These are phyloP conservation scores for Penicillium sp. DNA, from an alignment of 2,329 filamentous ascomycete genomes.

Conservation along the genomic window DNA sequence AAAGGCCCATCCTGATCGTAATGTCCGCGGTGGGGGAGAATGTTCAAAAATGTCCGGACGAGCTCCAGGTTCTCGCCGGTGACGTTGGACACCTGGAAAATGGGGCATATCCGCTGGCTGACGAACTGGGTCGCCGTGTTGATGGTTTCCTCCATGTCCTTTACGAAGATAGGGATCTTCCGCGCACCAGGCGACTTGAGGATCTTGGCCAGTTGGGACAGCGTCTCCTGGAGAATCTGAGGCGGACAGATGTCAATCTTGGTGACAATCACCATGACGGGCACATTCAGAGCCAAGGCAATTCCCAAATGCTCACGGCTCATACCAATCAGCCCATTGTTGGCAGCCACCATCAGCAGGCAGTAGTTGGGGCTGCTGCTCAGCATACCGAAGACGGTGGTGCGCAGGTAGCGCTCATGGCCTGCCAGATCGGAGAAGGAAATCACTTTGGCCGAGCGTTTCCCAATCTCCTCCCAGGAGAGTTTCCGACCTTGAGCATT, in stretches of 20 bases:
- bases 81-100: conserved; percentile 98
- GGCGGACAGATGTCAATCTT: conserved; percentile 98
- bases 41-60: conserved; percentile 90
- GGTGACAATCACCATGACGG: conserved; percentile 95
- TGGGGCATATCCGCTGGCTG: conserved; percentile 88
- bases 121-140: conserved; percentile 96
- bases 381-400: conserved; percentile 91
- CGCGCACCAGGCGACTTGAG: conserved; percentile 88
- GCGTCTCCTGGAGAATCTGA: conserved; percentile 89
- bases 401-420: conserved; percentile 91
- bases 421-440: conserved; percentile 94
- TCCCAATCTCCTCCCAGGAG: conserved; percentile 97
- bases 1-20: conserved; percentile 87
- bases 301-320: conserved; percentile 97
- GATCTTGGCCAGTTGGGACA: conserved; percentile 87
- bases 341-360: conserved; percentile 95
- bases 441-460: conserved; percentile 91
- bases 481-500: conserved; percentile 82
- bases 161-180: conserved; percentile 96
- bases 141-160: conserved; percentile 84
- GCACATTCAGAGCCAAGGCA: conserved; percentile 88
- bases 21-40: conserved; percentile 88
- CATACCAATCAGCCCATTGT: conserved; percentile 97
- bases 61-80: conserved; percentile 88
- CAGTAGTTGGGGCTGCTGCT: conserved; percentile 97